Percentiles rank a stretch among this genome's conserved stretches.
These are phyloP conservation scores for Dendrostoma leiphaemia DNA, from an alignment of 2,329 filamentous ascomycete genomes.

Conservation along the genomic window DNA sequence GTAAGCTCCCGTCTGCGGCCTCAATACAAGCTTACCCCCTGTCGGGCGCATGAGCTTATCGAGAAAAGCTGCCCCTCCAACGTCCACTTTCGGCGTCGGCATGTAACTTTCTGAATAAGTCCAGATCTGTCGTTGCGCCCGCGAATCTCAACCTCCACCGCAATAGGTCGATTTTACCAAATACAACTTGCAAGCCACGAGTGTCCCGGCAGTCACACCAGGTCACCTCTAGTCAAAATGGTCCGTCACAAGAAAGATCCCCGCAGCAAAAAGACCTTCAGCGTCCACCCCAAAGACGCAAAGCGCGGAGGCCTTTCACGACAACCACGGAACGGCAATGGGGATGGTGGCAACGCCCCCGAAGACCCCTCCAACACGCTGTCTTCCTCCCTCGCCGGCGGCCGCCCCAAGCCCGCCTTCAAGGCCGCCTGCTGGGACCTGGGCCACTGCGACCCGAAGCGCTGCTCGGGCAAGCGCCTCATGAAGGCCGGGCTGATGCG, in stretches of 20 bases:
- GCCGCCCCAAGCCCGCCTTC: slow-evolving; percentile 54
- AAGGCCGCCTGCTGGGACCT: slow-evolving; percentile 98
- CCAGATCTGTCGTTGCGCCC: not conserved
- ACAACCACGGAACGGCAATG: slow-evolving; percentile 35
- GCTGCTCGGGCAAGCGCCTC: slow-evolving; percentile 92
- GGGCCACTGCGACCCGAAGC: slow-evolving; percentile 94
- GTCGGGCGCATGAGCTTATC: not conserved
- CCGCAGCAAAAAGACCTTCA: slow-evolving; percentile 29
- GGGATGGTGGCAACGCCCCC: slow-evolving; percentile 26
- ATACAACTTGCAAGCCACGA: too few relatives aligned
- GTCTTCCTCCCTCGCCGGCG: slow-evolving; percentile 21
- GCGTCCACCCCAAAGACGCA: slow-evolving; percentile 34
- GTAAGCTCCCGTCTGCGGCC: not conserved
- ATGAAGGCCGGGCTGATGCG: slow-evolving; percentile 94
- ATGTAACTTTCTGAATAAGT: not conserved
- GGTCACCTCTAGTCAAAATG: too few relatives aligned
- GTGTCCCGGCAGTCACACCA: too few relatives aligned
- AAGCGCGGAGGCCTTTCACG: slow-evolving; percentile 28
- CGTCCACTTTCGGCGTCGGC: too few relatives aligned
- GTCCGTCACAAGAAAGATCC: slow-evolving; percentile 94
- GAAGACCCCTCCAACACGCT: slow-evolving; percentile 7
- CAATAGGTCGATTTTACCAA: too few relatives aligned
- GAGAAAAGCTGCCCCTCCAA: slow-evolving; percentile 9
- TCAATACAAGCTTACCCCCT: slow-evolving; percentile 1
- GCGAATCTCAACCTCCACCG: not conserved